These are phyloP conservation scores for Wilhelminamyces savonicus DNA, from an alignment of 805 yeast species.

Conservation along the genomic window DNA sequence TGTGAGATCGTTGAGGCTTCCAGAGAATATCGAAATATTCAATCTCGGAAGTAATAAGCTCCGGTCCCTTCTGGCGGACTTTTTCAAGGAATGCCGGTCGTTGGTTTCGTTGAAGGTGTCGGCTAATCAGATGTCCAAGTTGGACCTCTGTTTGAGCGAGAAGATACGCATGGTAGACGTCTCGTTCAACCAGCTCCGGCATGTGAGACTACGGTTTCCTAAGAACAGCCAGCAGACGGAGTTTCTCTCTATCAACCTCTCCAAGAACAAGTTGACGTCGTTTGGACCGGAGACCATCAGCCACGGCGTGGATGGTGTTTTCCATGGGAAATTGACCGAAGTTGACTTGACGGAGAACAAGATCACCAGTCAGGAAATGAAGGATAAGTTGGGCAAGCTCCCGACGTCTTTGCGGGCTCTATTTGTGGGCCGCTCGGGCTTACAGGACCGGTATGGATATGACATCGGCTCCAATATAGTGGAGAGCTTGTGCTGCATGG, in stretches of 20 bases:
- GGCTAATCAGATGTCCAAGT: background rate
- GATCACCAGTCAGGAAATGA: constrained; percentile 1
- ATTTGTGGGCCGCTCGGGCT: constrained; percentile 10
- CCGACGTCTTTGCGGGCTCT: constrained; percentile 6
- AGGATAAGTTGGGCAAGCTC: background rate
- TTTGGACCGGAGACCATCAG: constrained; percentile 8
- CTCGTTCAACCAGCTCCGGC: background rate
- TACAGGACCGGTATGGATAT: constrained; percentile 14
- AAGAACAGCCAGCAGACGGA: background rate
- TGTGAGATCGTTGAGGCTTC: background rate
- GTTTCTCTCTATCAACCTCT: constrained; percentile 5
- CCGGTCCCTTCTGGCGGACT: too few relatives aligned
- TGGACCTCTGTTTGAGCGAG: background rate
- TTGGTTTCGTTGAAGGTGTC: background rate
- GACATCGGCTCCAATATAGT: constrained; percentile 13
- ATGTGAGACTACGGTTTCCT: background rate
- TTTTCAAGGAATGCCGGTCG: background rate
- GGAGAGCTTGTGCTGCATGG: constrained; percentile 5
- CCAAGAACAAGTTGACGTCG: constrained; percentile 7
- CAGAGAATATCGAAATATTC: background rate
- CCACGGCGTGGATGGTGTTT: background rate
- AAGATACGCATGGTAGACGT: background rate
- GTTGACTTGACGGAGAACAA: constrained; percentile 12
- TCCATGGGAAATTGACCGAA: constrained; percentile 7
- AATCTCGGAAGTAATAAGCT: background rate